Percentiles rank a stretch among this genome's conserved stretches.
Conservation (phyloP, 2,329 filamentous ascomycete species). For the Colletotrichum musicola region DNA sequence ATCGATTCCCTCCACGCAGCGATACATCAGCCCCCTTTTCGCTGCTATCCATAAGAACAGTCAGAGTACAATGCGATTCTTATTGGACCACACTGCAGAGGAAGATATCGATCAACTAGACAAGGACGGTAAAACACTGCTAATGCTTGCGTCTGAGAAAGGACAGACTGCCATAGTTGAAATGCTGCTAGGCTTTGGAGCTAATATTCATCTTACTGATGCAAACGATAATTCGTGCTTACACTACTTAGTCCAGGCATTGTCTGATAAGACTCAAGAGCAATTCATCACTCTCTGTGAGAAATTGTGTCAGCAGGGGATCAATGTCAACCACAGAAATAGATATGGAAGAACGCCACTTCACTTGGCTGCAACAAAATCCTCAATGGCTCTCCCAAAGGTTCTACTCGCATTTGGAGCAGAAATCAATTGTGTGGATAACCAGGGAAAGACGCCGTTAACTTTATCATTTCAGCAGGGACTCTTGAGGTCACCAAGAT, state of each 20-base stretch:
- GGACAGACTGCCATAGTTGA: no score
- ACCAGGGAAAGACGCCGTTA: neutral
- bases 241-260: no score
- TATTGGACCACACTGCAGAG: neutral
- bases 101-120: neutral
- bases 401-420: neutral
- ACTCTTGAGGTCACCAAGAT: neutral
- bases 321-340: neutral
- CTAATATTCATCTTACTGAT: neutral
- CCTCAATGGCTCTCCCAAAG: no score
- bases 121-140: no score
- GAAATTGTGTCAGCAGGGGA: neutral
- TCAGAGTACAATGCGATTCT: neutral
- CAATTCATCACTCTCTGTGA: no score
- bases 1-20: rapidly evolving
- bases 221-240: neutral
- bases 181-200: no score
- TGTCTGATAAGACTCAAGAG: no score
- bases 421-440: neutral
- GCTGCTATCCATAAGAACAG: neutral
- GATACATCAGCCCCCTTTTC: neutral
- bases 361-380: neutral
- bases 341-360: neutral
- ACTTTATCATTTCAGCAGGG: neutral
- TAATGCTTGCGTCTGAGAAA: no score